These are phyloP conservation scores for Lycium barbarum DNA, from an alignment of 257 asterid species.

Conservation along the genomic window DNA sequence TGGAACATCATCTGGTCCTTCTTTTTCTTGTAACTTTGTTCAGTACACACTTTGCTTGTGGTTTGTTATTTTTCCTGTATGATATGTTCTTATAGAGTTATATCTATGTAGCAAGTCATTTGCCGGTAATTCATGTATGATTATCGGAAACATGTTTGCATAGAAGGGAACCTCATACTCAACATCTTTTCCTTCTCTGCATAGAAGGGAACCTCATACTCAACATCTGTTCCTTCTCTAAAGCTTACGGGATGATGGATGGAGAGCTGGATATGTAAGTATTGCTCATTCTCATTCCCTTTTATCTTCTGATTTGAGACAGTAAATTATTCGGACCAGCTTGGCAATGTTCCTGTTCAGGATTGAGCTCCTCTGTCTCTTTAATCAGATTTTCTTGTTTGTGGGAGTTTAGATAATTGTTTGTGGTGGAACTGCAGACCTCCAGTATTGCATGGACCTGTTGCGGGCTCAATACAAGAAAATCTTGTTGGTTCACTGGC, in stretches of 20 bases:
- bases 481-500: conserved; percentile 21
- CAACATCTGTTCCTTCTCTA: conserved; percentile 91
- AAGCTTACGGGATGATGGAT: conserved; percentile 99
- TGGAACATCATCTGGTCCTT: background rate
- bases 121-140: conserved; percentile 98
- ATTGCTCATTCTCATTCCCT: background rate
- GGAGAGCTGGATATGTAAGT: conserved; percentile 98
- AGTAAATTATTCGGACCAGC: conserved; percentile 33
- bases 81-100: conserved; percentile 1
- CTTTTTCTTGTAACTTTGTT: conserved; percentile 8
- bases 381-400: conserved; percentile 3
- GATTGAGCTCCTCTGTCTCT: conserved; percentile 29
- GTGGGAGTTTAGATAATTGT: background rate
- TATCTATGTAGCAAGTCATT: conserved; percentile 17
- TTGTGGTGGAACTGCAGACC: conserved; percentile 8
- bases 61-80: background rate
- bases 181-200: conserved; percentile 91
- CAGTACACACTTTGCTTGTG: background rate
- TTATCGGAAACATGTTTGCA: conserved; percentile 75
- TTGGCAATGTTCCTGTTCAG: conserved; percentile 35
- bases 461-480: background rate
- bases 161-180: conserved; percentile 83
- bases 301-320: conserved; percentile 24
- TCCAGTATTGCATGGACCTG: background rate
- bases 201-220: conserved; percentile 81